Evolutionary conservation across 768 basidiomycete species (phyloP).

Genomic region (Boletus reticuloceps): DNA sequence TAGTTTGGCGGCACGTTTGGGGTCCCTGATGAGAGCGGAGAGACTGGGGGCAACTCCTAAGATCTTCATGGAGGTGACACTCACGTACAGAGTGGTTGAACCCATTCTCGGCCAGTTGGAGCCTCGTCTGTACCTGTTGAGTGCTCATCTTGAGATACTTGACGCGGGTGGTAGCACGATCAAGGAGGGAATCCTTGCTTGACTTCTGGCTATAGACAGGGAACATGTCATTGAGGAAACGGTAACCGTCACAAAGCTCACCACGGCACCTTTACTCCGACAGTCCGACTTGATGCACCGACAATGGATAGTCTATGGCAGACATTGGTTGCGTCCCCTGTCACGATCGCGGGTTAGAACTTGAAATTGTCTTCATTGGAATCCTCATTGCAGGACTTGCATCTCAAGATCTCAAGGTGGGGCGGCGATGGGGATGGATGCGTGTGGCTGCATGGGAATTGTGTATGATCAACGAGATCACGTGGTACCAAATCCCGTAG

Average conservation of each 20-base stretch:
- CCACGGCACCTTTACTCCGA: constrained; percentile 87
- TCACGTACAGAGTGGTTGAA: constrained; percentile 68
- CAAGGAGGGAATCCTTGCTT: constrained; percentile 87
- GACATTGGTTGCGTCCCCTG: constrained; percentile 53
- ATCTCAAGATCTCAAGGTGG: too few relatives aligned
- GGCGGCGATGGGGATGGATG: too few relatives aligned
- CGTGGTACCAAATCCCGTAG: too few relatives aligned
- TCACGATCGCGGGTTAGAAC: constrained; percentile 52
- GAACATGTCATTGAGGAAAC: constrained; percentile 84
- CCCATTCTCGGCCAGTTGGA: constrained; percentile 79
- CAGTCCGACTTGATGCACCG: constrained; percentile 95
- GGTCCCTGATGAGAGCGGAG: too few relatives aligned
- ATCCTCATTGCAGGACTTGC: too few relatives aligned
- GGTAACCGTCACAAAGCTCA: constrained; percentile 90
- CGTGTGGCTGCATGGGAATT: too few relatives aligned
- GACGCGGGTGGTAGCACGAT: constrained; percentile 86
- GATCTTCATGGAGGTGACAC: constrained; percentile 8
- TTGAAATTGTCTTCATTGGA: too few relatives aligned
- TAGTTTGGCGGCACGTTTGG: too few relatives aligned
- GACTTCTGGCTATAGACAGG: constrained; percentile 90
- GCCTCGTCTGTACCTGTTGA: constrained; percentile 43
- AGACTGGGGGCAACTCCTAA: too few relatives aligned
- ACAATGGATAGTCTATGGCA: constrained; percentile 86
- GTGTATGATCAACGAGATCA: too few relatives aligned
- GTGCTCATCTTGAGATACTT: constrained; percentile 81